Conservation (phyloP, 148 eudicot species). For the Cornus suecica region DNA sequence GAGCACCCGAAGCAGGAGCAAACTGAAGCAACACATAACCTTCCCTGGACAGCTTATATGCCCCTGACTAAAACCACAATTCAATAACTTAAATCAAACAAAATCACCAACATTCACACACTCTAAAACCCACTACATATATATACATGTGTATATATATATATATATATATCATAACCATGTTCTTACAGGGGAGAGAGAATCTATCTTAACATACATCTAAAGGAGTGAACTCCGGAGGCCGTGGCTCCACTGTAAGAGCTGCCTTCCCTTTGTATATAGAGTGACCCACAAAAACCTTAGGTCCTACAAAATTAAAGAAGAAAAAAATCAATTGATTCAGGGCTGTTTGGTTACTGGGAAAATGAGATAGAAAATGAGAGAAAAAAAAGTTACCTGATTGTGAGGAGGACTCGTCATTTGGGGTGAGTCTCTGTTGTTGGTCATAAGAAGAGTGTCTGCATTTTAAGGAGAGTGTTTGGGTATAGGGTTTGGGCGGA, state of each 20-base stretch:
- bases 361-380: background rate
- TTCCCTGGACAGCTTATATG: conserved; percentile 72
- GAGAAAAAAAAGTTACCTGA: conserved; percentile 1
- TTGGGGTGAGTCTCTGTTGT: conserved; percentile 21
- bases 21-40: conserved; percentile 83
- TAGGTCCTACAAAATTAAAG: conserved; percentile 35
- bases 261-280: conserved; percentile 97
- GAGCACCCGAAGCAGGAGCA: conserved; percentile 93
- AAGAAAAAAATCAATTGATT: background rate
- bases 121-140: background rate
- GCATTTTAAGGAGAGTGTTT: conserved; percentile 34
- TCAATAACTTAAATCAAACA: background rate
- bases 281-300: conserved; percentile 75
- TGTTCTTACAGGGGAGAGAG: background rate
- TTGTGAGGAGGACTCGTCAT: conserved; percentile 17
- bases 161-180: background rate
- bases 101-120: background rate
- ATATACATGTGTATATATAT: too few species aligned
- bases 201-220: conserved; percentile 48
- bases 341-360: background rate
- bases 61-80: conserved; percentile 65
- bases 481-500: conserved; percentile 6
- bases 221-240: conserved; percentile 75
- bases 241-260: conserved; percentile 71
- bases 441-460: conserved; percentile 42